phyloP scores from a whole-genome alignment of 495 filamentous ascomycete genomes.

The Daldinia decipiens region DNA sequence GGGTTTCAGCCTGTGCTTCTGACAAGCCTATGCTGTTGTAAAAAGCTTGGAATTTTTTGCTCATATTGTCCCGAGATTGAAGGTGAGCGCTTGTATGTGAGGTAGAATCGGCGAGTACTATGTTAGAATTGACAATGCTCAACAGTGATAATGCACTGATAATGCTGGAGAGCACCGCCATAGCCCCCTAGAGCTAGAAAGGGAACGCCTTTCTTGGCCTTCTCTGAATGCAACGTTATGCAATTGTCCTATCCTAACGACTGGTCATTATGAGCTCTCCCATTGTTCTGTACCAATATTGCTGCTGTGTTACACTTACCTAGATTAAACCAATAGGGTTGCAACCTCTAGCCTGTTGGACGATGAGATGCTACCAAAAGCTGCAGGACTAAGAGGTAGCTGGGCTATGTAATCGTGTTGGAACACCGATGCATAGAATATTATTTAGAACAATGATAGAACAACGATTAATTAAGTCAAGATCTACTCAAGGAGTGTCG shows the following conservation, averaged over 20 bases:
- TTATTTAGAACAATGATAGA: not conserved
- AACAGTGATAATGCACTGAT: constrained; percentile 1
- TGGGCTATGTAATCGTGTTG: not conserved
- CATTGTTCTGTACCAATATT: not conserved
- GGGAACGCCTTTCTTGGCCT: not conserved
- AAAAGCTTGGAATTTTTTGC: not conserved
- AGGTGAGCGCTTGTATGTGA: not conserved
- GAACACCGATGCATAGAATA: not conserved
- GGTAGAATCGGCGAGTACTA: constrained; percentile 1
- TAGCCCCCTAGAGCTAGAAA: not conserved
- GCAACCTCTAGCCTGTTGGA: not conserved
- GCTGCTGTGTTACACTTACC: not conserved
- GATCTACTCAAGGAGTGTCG: not conserved
- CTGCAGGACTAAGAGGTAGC: not conserved
- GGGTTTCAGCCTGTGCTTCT: not conserved
- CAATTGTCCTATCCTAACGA: constrained; percentile 1
- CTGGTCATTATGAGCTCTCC: not conserved
- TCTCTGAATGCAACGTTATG: not conserved
- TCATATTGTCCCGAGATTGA: not conserved
- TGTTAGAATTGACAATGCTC: not conserved
- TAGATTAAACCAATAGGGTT: constrained; percentile 3
- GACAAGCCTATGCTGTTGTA: not conserved
- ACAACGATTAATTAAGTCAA: constrained; percentile 3
- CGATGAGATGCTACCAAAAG: not conserved
- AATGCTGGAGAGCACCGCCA: constrained; percentile 1